These are phyloP conservation scores for Rauvolfia tetraphylla DNA, from an alignment of 257 asterid species.

Conservation along the genomic window DNA sequence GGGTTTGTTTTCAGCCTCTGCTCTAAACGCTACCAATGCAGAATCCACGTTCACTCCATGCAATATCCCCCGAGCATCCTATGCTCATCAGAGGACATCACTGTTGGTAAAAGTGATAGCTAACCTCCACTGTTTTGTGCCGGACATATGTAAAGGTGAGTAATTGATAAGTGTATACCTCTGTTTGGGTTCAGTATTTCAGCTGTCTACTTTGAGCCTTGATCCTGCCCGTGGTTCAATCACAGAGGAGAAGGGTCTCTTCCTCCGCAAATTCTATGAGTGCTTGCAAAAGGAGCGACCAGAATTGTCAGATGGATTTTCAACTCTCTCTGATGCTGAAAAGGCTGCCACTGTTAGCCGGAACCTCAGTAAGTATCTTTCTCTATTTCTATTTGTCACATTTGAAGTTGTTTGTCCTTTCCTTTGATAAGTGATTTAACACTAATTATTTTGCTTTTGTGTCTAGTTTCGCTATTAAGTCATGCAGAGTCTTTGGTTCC, in stretches of 20 bases:
- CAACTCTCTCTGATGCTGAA: slow-evolving; percentile 48
- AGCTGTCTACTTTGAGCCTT: slow-evolving; percentile 8
- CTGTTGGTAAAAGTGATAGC: slow-evolving; percentile 90
- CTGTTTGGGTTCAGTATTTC: slow-evolving; percentile 13
- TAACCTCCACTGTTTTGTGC: slow-evolving; percentile 94
- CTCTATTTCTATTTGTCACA: slow-evolving; percentile 10
- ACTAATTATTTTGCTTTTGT: slow-evolving; percentile 24
- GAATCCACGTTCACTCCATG: slow-evolving; percentile 32
- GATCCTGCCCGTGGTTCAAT: slow-evolving; percentile 22
- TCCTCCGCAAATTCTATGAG: slow-evolving; percentile 72
- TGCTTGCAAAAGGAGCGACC: slow-evolving; percentile 58
- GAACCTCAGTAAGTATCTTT: slow-evolving; percentile 53
- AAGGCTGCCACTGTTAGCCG: slow-evolving; percentile 48
- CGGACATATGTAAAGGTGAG: slow-evolving; percentile 89
- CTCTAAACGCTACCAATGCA: slow-evolving; percentile 15
- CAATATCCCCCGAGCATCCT: slow-evolving; percentile 68
- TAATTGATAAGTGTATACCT: slow-evolving; percentile 5
- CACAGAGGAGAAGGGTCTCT: slow-evolving; percentile 93
- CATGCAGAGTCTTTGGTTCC: slow-evolving; percentile 92
- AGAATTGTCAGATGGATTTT: slow-evolving; percentile 36
- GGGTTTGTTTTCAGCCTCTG: slow-evolving; percentile 26
- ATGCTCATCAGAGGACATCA: slow-evolving; percentile 87
- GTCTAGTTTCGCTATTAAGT: slow-evolving; percentile 80
- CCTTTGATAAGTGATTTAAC: slow-evolving; percentile 8
- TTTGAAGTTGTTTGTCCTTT: background rate